Evolutionary conservation across 1,284 basidiomycete genomes (phyloP), one percentile per base, ranked within the genome.

Genomic region (Veloboletus limbatus): DNA sequence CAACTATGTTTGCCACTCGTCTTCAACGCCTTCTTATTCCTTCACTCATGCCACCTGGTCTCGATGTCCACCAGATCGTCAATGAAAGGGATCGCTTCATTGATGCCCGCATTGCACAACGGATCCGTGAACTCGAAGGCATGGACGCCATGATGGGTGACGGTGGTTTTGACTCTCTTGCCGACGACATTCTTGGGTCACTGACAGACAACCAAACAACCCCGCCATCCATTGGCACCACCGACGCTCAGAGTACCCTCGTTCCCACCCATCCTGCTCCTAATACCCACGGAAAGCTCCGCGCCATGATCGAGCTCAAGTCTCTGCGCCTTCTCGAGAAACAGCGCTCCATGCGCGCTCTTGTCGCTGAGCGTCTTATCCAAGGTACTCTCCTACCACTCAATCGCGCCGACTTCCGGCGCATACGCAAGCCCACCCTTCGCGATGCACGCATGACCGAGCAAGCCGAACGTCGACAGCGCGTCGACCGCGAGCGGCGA

Each of bases 281-380:
- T n/a, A 76, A 72, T 20, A 74, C 79, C 1, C 82, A 87, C 51
- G 88, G 87, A 45, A 95, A 96, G 65, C 75, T 98, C 16, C 85
- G 87, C 43, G 92, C 93, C 0, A 73, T 96, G 45, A 97, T 99
- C 57, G 96, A 99, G 71, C 84, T 98, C 63, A 97, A 97, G 65
- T 81, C 85, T 8, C 79, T 99, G n/a, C 84, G 88, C 16, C 78
- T 99, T 17, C 76, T 97, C 21, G 88, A 94, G 48, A 95, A 94
- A 67, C 97, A 99, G 63, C 82, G 88, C 21, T 76, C 82, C 22
- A 75, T 97, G 58, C 84, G 95, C 6, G 89, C 93, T 25, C 80
- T 89, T 53, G 81, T 98, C 27, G 86, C 96, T 4, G 87, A 92
- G 56, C 86, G 89, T 22, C 82, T 98, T 57, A 84, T 86, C 47